A percentile compares a stretch with the other conserved stretches of the same genome.
Evolutionary conservation across 371 early-diverging fungal species (phyloP).

Genomic region (Mortierella sp.): DNA sequence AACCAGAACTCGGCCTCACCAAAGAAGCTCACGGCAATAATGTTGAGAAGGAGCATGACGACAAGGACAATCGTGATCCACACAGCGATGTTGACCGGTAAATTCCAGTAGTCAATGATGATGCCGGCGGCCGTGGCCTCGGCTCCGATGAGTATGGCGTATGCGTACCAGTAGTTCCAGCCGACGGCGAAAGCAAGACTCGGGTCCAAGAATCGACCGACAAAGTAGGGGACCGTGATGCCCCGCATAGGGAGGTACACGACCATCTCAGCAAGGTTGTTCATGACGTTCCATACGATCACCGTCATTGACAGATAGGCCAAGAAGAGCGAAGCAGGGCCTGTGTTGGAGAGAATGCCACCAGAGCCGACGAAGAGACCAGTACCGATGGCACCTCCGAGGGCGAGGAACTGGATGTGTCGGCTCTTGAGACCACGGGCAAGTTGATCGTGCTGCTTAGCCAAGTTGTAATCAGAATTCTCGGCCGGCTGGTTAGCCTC

Average conservation of each 20-base stretch:
- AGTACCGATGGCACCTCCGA: conserved; percentile 82
- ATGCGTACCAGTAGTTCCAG: conserved; percentile 84
- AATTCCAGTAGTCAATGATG: conserved; percentile 80
- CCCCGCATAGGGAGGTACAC: conserved; percentile 86
- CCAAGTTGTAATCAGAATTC: conserved; percentile 30
- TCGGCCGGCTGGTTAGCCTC: conserved; percentile 28
- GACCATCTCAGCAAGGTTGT: conserved; percentile 89
- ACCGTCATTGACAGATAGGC: conserved; percentile 79
- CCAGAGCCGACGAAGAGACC: conserved; percentile 92
- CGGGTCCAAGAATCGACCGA: conserved; percentile 85
- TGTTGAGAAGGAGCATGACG: conserved; percentile 46
- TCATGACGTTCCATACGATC: conserved; percentile 87
- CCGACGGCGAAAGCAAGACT: conserved; percentile 86
- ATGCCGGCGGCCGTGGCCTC: conserved; percentile 77
- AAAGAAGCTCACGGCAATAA: conserved; percentile 58
- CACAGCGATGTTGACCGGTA: conserved; percentile 51
- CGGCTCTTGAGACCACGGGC: conserved; percentile 71
- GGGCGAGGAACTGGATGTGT: conserved; percentile 85
- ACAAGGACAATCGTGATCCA: conserved; percentile 45
- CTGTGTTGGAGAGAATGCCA: conserved; percentile 75
- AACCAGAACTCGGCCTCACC: conserved; percentile 74
- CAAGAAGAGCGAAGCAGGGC: conserved; percentile 83
- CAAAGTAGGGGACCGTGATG: conserved; percentile 82
- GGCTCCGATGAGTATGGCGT: conserved; percentile 86
- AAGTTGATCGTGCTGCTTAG: conserved; percentile 52